These are phyloP conservation scores for Lichina pygmaea DNA, from an alignment of 495 filamentous ascomycete species.

Conservation along the genomic window DNA sequence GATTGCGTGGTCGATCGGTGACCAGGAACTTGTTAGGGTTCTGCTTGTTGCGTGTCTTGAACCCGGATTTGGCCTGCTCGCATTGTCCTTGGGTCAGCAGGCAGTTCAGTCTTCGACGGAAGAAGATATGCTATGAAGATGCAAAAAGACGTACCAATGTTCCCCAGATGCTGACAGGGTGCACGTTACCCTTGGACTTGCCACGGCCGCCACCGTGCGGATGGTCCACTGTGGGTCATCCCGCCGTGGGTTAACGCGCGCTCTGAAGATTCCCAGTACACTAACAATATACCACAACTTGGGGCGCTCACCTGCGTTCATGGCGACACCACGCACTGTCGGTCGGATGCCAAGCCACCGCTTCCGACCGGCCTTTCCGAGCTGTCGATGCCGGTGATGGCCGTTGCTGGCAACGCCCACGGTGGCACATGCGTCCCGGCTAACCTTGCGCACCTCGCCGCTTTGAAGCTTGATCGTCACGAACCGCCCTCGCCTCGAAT, in stretches of 20 bases:
- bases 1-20: conserved; percentile 14
- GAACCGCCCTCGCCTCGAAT: conserved; percentile 23
- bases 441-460: conserved; percentile 69
- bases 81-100: conserved; percentile 8
- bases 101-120: neutral
- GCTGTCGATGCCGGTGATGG: conserved; percentile 63
- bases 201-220: conserved; percentile 96
- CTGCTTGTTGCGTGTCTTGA: conserved; percentile 58
- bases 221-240: conserved; percentile 36
- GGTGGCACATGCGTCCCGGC: conserved; percentile 77
- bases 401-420: conserved; percentile 82
- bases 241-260: neutral
- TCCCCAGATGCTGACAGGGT: conserved; percentile 90
- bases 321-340: conserved; percentile 85
- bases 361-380: conserved; percentile 82
- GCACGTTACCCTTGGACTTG: conserved; percentile 92
- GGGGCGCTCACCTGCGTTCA: conserved; percentile 54
- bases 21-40: conserved; percentile 17
- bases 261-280: no score
- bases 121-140: neutral
- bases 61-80: conserved; percentile 68
- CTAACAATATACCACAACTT: no score
- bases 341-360: conserved; percentile 84
- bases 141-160: conserved; percentile 40
- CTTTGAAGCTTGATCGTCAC: conserved; percentile 69